Percentiles rank a stretch among this genome's conserved stretches.
Evolutionary conservation across 2,329 filamentous ascomycete genomes (phyloP).

Genomic region (Colletotrichum aenigma): DNA sequence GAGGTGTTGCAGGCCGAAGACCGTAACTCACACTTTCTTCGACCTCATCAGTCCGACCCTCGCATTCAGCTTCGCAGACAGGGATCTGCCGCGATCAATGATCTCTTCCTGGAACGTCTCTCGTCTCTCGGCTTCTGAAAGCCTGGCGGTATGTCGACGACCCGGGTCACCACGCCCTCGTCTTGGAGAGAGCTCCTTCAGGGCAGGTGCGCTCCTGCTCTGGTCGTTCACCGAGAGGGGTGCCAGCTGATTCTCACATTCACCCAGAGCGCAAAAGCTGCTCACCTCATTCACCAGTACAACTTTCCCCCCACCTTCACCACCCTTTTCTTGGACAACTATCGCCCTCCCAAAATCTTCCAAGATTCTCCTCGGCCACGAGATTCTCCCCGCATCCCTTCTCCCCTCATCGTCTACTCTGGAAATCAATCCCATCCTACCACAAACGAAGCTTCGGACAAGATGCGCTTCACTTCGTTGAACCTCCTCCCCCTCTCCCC

Average conservation of each 20-base stretch:
- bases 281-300: neutral
- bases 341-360: neutral
- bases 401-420: neutral
- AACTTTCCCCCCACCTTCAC: neutral
- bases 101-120: accelerated
- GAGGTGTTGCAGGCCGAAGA: neutral
- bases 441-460: accelerated
- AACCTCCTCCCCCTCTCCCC: neutral
- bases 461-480: neutral
- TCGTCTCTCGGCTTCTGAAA: neutral
- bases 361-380: neutral
- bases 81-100: neutral
- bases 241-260: neutral
- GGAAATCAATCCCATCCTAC: accelerated
- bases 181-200: neutral
- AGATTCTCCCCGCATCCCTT: neutral
- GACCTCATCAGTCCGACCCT: neutral
- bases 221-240: neutral
- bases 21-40: neutral
- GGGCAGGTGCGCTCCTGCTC: neutral
- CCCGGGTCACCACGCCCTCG: neutral
- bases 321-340: neutral
- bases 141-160: neutral
- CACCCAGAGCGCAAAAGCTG: neutral
- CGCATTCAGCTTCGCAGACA: neutral